Conservation (phyloP, 2,329 filamentous ascomycete species). For the Cylindrodendrum hubeiense region DNA sequence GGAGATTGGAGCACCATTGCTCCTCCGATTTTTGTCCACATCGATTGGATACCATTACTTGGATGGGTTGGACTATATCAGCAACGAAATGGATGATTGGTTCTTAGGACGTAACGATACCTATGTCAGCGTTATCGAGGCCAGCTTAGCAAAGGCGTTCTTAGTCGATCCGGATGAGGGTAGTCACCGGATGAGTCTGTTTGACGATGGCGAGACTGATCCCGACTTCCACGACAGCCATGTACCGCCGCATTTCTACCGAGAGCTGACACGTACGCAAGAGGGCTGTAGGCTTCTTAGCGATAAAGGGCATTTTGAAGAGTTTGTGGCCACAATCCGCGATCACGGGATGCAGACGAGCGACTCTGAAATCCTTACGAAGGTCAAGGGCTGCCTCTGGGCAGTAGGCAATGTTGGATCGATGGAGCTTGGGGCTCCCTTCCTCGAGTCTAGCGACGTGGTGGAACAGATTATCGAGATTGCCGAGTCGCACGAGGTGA, state of each 20-base stretch:
- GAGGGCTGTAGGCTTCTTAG: conserved; percentile 92
- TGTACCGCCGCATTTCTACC: conserved; percentile 98
- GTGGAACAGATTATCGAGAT: conserved; percentile 90
- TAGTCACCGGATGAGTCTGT: conserved; percentile 69
- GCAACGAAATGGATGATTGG: conserved; percentile 99
- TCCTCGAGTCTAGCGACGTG: conserved; percentile 90
- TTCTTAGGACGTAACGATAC: conserved; percentile 95
- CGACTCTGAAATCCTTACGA: conserved; percentile 86
- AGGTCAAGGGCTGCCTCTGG: conserved; percentile 98
- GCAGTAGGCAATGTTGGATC: conserved; percentile 98
- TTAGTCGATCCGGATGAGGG: conserved; percentile 72
- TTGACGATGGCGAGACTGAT: conserved; percentile 68
- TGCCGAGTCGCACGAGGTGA: conserved; percentile 87
- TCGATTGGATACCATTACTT: conserved; percentile 98
- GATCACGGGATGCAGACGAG: conserved; percentile 89
- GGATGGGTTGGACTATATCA: conserved; percentile 97
- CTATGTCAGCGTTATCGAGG: conserved; percentile 95
- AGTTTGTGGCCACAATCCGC: conserved; percentile 89
- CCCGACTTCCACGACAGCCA: conserved; percentile 71
- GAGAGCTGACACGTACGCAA: conserved; percentile 90
- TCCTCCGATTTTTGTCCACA: conserved; percentile 93
- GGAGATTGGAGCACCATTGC: conserved; percentile 93
- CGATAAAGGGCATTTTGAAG: conserved; percentile 95
- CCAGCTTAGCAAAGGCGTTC: conserved; percentile 91
- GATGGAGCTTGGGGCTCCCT: conserved; percentile 96